Percentiles rank a stretch among this genome's conserved stretches.
phyloP scores from a whole-genome alignment of 139 green algal species.

The Coelastrella sp. region DNA sequence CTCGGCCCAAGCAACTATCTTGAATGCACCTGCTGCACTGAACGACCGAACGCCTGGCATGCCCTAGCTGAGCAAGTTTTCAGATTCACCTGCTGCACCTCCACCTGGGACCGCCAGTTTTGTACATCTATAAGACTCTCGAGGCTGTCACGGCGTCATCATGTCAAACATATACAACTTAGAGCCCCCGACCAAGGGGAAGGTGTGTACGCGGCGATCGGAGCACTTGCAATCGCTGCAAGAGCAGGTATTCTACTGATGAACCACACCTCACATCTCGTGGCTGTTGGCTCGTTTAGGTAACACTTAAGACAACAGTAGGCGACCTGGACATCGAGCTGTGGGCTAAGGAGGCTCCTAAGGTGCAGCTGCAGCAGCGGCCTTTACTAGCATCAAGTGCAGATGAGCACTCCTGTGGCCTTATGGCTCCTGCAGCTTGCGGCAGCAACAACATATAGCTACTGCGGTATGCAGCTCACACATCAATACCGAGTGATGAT shows the following conservation, averaged over 20 bases:
- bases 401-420: too few species aligned
- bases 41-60: too few species aligned
- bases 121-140: neutral
- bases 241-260: neutral
- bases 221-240: neutral
- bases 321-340: slow-evolving; percentile 98
- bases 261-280: too few species aligned
- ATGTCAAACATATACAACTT: slow-evolving; percentile 89
- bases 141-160: neutral
- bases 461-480: too few species aligned
- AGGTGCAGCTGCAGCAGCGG: slow-evolving; percentile 58
- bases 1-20: too few species aligned
- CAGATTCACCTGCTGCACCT: too few species aligned
- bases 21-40: too few species aligned
- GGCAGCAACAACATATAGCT: too few species aligned
- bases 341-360: slow-evolving; percentile 96
- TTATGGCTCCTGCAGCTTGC: too few species aligned
- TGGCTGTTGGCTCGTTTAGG: slow-evolving; percentile 57
- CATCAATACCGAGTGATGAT: too few species aligned
- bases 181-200: slow-evolving; percentile 96
- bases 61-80: too few species aligned
- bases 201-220: slow-evolving; percentile 71
- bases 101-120: neutral
- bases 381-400: neutral
- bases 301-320: slow-evolving; percentile 89